These are phyloP conservation scores for Kurtzmaniella quercitrusa DNA, from an alignment of 1,139 yeast genomes.

Conservation along the genomic window DNA sequence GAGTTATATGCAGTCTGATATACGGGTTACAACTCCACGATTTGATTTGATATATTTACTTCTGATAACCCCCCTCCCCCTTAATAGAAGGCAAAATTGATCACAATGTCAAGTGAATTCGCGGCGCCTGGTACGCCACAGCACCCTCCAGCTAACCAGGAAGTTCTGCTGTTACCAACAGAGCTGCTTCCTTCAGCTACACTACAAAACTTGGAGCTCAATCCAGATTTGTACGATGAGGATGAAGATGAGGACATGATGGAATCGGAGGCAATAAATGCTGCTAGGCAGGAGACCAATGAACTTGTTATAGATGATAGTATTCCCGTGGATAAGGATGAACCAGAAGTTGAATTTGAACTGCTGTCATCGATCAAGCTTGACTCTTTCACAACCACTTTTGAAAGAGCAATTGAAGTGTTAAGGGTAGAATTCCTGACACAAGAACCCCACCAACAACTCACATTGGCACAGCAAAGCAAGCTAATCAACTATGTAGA, in stretches of 20 bases:
- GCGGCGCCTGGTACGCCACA: conserved; percentile 40
- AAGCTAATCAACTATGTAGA: conserved; percentile 60
- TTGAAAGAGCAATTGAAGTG: conserved; percentile 21
- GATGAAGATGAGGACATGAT: conserved; percentile 15
- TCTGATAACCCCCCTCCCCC: no score
- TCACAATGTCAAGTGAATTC: neutral
- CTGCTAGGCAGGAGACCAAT: neutral
- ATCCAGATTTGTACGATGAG: conserved; percentile 37
- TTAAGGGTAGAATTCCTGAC: conserved; percentile 12
- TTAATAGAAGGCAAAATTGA: no score
- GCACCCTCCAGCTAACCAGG: conserved; percentile 46
- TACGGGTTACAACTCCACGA: neutral
- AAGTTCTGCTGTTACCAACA: conserved; percentile 28
- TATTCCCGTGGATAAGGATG: conserved; percentile 11
- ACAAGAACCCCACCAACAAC: conserved; percentile 3
- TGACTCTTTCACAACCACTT: conserved; percentile 24
- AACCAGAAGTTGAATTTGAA: conserved; percentile 11
- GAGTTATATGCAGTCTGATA: neutral
- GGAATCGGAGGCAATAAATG: conserved; percentile 17
- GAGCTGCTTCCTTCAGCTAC: conserved; percentile 18
- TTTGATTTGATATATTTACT: neutral
- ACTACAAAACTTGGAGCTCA: conserved; percentile 29
- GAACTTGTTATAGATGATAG: conserved; percentile 1
- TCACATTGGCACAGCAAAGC: conserved; percentile 46
- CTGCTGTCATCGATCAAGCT: conserved; percentile 10